A percentile compares a stretch with the other conserved stretches of the same genome.
phyloP scores from a whole-genome alignment of 352 stramenopile species.

The Phytophthora sansomeana region DNA sequence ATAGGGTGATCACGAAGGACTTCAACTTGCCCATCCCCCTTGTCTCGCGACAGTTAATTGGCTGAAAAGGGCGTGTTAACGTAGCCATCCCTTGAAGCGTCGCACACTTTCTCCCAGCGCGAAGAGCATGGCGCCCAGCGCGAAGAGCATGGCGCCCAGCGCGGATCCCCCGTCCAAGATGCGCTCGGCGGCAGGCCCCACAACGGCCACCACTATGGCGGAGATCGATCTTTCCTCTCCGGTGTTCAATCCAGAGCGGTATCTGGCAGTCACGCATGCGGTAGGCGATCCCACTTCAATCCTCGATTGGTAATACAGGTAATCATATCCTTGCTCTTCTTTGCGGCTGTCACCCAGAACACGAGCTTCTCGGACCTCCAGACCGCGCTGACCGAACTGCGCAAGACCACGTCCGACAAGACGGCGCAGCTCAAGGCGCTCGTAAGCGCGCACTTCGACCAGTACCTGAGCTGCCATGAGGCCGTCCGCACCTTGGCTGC shows the following conservation, averaged over 20 bases:
- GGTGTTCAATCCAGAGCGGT: constrained; percentile 64
- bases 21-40: constrained; percentile 23
- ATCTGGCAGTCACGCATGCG: constrained; percentile 70
- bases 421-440: constrained; percentile 86
- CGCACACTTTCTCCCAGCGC: background rate
- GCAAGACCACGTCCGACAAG: constrained; percentile 82
- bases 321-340: background rate
- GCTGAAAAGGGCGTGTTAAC: background rate
- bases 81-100: constrained; percentile 16
- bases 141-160: constrained; percentile 14
- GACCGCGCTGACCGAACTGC: constrained; percentile 70
- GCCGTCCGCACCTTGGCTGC: constrained; percentile 67
- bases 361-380: constrained; percentile 73
- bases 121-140: constrained; percentile 14
- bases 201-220: constrained; percentile 6
- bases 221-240: constrained; percentile 71
- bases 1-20: background rate
- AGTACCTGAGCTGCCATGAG: constrained; percentile 87
- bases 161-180: constrained; percentile 8
- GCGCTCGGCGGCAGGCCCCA: background rate
- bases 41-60: constrained; percentile 7
- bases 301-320: background rate
- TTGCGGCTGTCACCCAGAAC: constrained; percentile 34
- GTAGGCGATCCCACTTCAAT: constrained; percentile 45
- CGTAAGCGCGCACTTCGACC: constrained; percentile 83